Percentiles rank a stretch among this genome's conserved stretches.
phyloP scores from a whole-genome alignment of 2,329 filamentous ascomycete genomes.

The Microascus cirrosus region DNA sequence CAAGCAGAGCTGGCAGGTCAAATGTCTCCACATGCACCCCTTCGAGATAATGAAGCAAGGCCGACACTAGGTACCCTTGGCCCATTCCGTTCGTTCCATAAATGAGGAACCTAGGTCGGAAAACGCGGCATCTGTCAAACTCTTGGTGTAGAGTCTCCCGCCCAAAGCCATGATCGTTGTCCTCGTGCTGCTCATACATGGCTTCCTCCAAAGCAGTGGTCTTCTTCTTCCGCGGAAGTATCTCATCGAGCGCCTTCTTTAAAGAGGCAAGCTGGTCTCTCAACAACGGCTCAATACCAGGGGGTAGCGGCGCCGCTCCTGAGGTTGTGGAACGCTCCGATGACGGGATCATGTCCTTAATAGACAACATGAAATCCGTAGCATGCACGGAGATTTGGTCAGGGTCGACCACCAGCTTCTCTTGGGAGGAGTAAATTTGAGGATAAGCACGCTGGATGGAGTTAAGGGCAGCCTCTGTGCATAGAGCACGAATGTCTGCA shows the following conservation, averaged over 20 bases:
- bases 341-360: constrained; percentile 93
- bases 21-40: constrained; percentile 91
- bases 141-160: constrained; percentile 65
- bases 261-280: constrained; percentile 61
- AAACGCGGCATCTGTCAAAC: constrained; percentile 81
- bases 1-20: constrained; percentile 77
- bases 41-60: constrained; percentile 82
- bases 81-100: constrained; percentile 83
- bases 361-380: constrained; percentile 93
- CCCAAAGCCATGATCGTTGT: constrained; percentile 73
- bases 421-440: constrained; percentile 84
- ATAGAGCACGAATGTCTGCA: constrained; percentile 86
- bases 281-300: constrained; percentile 70
- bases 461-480: constrained; percentile 91
- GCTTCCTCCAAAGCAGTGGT: constrained; percentile 88
- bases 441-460: constrained; percentile 92
- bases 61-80: constrained; percentile 77
- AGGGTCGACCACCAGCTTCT: constrained; percentile 83
- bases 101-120: constrained; percentile 78
- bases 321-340: constrained; percentile 84
- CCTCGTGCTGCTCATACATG: constrained; percentile 76
- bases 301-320: constrained; percentile 69
- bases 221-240: constrained; percentile 77
- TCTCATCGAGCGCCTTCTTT: constrained; percentile 55
- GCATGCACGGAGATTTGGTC: constrained; percentile 75